Evolutionary conservation across 495 filamentous ascomycete species (phyloP).

Genomic region (Xylaria longipes): DNA sequence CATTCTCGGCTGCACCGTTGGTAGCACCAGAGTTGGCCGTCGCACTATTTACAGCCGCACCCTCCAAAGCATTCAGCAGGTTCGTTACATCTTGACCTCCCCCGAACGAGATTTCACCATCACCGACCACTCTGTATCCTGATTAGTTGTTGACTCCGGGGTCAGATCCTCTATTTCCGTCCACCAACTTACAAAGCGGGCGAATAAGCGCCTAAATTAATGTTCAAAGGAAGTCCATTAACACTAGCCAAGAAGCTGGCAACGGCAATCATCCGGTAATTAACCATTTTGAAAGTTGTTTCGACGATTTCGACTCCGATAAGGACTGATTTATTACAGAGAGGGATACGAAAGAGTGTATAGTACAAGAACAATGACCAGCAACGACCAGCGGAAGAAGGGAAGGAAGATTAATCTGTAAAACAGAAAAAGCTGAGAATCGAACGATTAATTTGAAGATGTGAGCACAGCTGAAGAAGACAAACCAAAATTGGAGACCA

Average conservation of each 20-base stretch:
- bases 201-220: slow-evolving; percentile 66
- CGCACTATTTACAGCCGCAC: slow-evolving; percentile 55
- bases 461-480: slow-evolving; percentile 49
- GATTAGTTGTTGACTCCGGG: slow-evolving; percentile 23
- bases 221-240: slow-evolving; percentile 62
- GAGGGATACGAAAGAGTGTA: slow-evolving; percentile 33
- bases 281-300: slow-evolving; percentile 48
- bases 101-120: slow-evolving; percentile 67
- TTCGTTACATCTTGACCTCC: slow-evolving; percentile 58
- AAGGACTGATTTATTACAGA: slow-evolving; percentile 20
- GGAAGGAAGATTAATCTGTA: slow-evolving; percentile 33
- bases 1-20: slow-evolving; percentile 10
- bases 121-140: slow-evolving; percentile 57
- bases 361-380: slow-evolving; percentile 48
- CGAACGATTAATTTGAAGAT: slow-evolving; percentile 37
- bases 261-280: slow-evolving; percentile 46
- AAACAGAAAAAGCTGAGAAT: slow-evolving; percentile 32
- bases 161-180: neutral
- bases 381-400: slow-evolving; percentile 37
- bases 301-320: neutral
- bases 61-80: slow-evolving; percentile 56
- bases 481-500: slow-evolving; percentile 34
- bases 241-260: slow-evolving; percentile 48
- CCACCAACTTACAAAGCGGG: slow-evolving; percentile 52
- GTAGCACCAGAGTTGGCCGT: slow-evolving; percentile 31